Evolutionary conservation across 2,329 filamentous ascomycete genomes (phyloP).

Genomic region (Hortaea werneckii): DNA sequence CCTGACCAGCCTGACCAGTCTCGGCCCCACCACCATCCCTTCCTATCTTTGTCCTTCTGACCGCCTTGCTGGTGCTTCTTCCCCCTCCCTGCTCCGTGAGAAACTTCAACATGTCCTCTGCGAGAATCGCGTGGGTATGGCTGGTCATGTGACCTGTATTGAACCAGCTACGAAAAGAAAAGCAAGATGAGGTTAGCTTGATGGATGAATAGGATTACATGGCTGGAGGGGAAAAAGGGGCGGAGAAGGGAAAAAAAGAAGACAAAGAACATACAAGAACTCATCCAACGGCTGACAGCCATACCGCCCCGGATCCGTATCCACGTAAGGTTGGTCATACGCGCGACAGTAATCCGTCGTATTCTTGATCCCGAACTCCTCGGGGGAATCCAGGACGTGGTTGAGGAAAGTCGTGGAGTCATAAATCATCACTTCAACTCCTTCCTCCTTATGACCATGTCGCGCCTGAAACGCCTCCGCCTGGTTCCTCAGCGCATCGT

Average conservation of each 20-base stretch:
- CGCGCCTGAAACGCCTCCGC: conserved; percentile 24
- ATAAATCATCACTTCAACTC: conserved; percentile 29
- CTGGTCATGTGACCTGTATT: conserved; percentile 6
- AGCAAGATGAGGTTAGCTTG: too few species aligned
- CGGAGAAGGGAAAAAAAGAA: neutral
- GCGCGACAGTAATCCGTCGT: conserved; percentile 36
- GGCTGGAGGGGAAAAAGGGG: neutral
- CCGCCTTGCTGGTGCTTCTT: neutral
- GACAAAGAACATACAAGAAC: conserved; percentile 3
- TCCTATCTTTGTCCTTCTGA: too few species aligned
- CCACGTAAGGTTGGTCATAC: conserved; percentile 39
- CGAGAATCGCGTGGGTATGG: conserved; percentile 5
- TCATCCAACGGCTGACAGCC: conserved; percentile 30
- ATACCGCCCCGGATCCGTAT: conserved; percentile 33
- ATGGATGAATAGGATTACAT: too few species aligned
- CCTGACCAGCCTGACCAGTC: too few species aligned
- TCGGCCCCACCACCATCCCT: too few species aligned
- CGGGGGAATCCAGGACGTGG: conserved; percentile 33
- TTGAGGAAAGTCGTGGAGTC: conserved; percentile 36
- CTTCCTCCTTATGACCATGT: conserved; percentile 23
- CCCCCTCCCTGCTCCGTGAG: neutral
- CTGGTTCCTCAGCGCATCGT: conserved; percentile 28
- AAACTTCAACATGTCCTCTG: conserved; percentile 2
- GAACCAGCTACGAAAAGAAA: conserved; percentile 1
- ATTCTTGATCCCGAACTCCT: conserved; percentile 35